Base-by-base conservation (phyloP, 2,329 filamentous ascomycete genomes). In the Didymellaceae sp. region DNA sequence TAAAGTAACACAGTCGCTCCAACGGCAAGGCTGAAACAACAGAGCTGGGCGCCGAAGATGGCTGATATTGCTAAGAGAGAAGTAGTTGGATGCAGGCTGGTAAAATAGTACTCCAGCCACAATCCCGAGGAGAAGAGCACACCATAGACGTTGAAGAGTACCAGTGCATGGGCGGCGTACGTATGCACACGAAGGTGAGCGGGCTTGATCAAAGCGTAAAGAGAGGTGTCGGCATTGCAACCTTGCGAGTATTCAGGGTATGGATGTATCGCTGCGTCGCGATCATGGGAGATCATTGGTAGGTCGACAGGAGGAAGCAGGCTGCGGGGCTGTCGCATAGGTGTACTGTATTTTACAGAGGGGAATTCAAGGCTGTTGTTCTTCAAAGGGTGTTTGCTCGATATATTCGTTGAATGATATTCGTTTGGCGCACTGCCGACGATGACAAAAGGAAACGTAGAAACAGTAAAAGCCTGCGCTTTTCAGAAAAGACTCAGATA, bases 131-230 rank as follows among this genome's bases (percentile, higher is more conserved):
- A 66, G n/a, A 70, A 52, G 1, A 59, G 59, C 2, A 64, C 52
- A 13, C 67, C 65, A 34, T 57, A 52, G 26, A 59, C 46, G 38
- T 63, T 65, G 62, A 65, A 64, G 43, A 61, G 55, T 20, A 68
- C 28, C 1, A 69, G 50, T 22, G 60, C 56, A 14, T 66, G 61
- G 7, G 62, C 57, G 39, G 45, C 50, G 38, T 59, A 56, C 5
- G 61, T 46, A 21, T 21, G 33, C 3, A 38, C 26, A n/a, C 33
- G 39, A 21, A 20, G 32, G 10, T 20, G 26, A 3, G 46, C 26
- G 10, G 9, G 21, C 14, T 20, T 32, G 14, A 32, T 13, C 7
- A 33, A 31, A 16, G 5, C 11, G 7, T n/a, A 13, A 8, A 46
- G 44, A 21, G n/a, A 10, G 14, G 16, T 0, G n/a, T 40, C 11